Evolutionary conservation across 805 yeast genomes (phyloP), one percentile per base, ranked within the genome.

Genomic region (Metschnikowia corniflorae): DNA sequence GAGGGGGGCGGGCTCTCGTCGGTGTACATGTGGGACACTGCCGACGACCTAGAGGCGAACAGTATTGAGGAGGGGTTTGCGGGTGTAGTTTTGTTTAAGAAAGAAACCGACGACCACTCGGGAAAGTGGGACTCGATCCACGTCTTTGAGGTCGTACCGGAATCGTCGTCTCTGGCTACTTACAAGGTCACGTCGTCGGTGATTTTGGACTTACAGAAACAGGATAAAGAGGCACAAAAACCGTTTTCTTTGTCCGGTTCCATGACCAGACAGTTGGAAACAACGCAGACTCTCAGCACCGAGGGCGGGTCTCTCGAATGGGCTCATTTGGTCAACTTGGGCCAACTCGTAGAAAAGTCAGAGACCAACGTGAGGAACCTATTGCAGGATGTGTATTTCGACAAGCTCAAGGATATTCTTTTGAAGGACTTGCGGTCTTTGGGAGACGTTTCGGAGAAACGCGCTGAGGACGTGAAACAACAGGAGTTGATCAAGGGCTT

Each of bases 121-220:
- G 85, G 89, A 10, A 68, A 72, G 33, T 91, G 98, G 98, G 96
- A 93, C 60, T 79, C 93, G 36, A 85, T 91, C 46, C 97, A 91
- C 59, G 97, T 91, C 7, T 75, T 93, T 47, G 97, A 91, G 59
- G 81, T 82, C 7, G 60, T 59, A 6, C 70, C 72, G 0, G 69
- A 65, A 29, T 50, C 60, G 15, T 48, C 61, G 6, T 42, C 58
- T 3, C 61, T 66, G 26, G 66, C 72, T 14, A 42, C 52, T 8
- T 93, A 91, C 58, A 80, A 80, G 46, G 64, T 91, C 42, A 91
- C 97, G 2, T 80, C 95, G 1, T 86, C 97, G 0, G 84, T 93
- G 26, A 86, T 93, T 31, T 71, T 91, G 40, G 89, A 85, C 53
- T 63, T 93, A 46, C 57, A 62, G 14, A 36, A 36, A 20, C 7